phyloP scores from a whole-genome alignment of 1,139 yeast species.

The Candida buenavistaensis region DNA sequence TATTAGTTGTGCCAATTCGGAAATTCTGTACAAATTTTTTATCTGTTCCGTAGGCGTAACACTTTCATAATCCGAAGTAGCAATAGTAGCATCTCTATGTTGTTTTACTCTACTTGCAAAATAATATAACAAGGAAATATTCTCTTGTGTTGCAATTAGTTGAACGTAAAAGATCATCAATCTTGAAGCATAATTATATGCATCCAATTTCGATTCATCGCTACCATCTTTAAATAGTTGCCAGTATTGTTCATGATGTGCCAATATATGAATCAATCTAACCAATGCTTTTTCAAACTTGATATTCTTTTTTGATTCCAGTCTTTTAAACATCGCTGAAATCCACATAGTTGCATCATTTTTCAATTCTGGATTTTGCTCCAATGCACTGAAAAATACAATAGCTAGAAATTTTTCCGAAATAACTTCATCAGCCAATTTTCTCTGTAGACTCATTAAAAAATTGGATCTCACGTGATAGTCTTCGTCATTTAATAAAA shows the following conservation, averaged over 20 bases:
- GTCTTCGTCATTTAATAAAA: slow-evolving; percentile 68
- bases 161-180: slow-evolving; percentile 63
- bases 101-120: slow-evolving; percentile 80
- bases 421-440: slow-evolving; percentile 51
- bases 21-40: slow-evolving; percentile 56
- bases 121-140: slow-evolving; percentile 72
- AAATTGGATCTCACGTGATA: slow-evolving; percentile 57
- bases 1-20: slow-evolving; percentile 72
- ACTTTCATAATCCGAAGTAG: slow-evolving; percentile 32
- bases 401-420: slow-evolving; percentile 69
- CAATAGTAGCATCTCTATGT: slow-evolving; percentile 59
- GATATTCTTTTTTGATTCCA: slow-evolving; percentile 40
- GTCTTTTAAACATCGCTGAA: slow-evolving; percentile 54
- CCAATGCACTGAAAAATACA: slow-evolving; percentile 74
- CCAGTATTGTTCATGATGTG: slow-evolving; percentile 72
- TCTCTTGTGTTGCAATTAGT: slow-evolving; percentile 62
- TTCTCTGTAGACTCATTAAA: slow-evolving; percentile 50
- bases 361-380: slow-evolving; percentile 56
- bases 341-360: slow-evolving; percentile 70
- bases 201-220: slow-evolving; percentile 29
- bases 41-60: slow-evolving; percentile 26
- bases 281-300: slow-evolving; percentile 65
- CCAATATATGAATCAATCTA: slow-evolving; percentile 65
- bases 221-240: slow-evolving; percentile 34
- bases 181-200: slow-evolving; percentile 53